These are phyloP conservation scores for Dipteronia sinensis DNA, from an alignment of 345 rosid species.

Conservation along the genomic window DNA sequence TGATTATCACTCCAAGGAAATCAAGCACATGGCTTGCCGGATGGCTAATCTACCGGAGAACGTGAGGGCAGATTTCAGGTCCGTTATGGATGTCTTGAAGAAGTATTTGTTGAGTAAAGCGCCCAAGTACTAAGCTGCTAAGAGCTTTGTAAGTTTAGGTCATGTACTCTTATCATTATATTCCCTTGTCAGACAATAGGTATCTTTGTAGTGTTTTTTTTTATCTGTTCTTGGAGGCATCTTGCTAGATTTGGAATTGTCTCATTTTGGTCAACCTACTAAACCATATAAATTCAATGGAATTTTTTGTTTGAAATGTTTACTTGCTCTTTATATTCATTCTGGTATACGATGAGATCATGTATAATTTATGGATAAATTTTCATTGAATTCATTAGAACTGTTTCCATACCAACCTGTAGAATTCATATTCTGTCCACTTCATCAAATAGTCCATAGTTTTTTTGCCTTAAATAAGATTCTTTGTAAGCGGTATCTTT, in stretches of 20 bases:
- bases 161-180: conserved; percentile 3
- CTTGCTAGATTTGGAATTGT: conserved; percentile 12
- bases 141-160: conserved; percentile 17
- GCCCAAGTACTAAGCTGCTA: conserved; percentile 16
- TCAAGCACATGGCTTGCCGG: conserved; percentile 51
- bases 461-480: no score
- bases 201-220: neutral
- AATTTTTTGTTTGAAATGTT: neutral
- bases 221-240: conserved; percentile 14
- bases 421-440: neutral
- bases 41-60: conserved; percentile 50
- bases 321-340: neutral
- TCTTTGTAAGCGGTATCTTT: no score
- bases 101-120: conserved; percentile 37
- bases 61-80: conserved; percentile 50
- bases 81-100: conserved; percentile 57
- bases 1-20: conserved; percentile 51
- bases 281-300: conserved; percentile 6
- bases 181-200: conserved; percentile 3
- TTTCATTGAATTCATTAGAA: neutral
- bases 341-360: neutral
- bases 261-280: conserved; percentile 17
- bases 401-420: neutral
- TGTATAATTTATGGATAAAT: neutral
- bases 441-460: no score